Evolutionary conservation across 2,329 filamentous ascomycete species (phyloP).

Genomic region (Pseudogymnoascus pannorum): DNA sequence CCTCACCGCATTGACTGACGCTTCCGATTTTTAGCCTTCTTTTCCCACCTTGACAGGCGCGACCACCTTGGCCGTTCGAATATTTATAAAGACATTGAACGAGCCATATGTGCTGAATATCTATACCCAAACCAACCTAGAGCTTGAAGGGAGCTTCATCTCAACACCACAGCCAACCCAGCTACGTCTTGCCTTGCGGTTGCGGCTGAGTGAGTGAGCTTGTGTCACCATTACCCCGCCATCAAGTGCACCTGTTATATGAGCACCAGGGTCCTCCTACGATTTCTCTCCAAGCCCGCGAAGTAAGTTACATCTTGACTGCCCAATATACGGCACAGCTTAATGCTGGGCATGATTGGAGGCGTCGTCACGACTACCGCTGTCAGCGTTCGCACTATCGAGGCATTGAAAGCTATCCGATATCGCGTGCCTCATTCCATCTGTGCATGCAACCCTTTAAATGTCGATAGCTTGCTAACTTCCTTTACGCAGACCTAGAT

Average conservation of each 20-base stretch:
- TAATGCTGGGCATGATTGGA: background rate
- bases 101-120: background rate
- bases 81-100: background rate
- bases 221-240: background rate
- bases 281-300: conserved; percentile 89
- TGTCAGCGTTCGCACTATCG: background rate
- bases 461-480: background rate
- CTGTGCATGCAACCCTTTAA: background rate
- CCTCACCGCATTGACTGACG: background rate
- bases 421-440: background rate
- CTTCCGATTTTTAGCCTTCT: background rate
- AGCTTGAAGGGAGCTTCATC: background rate
- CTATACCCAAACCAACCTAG: background rate
- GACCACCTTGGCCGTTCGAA: background rate
- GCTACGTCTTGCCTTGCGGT: background rate
- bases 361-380: background rate
- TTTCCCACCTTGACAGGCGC: background rate
- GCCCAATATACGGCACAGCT: background rate
- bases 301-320: conserved; percentile 54
- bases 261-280: conserved; percentile 83
- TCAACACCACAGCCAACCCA: background rate
- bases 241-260: conserved; percentile 42
- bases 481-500: conserved; percentile 45
- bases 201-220: background rate
- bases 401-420: background rate